phyloP scores from a whole-genome alignment of 1,284 basidiomycete species.

The Termitomyces sp. region DNA sequence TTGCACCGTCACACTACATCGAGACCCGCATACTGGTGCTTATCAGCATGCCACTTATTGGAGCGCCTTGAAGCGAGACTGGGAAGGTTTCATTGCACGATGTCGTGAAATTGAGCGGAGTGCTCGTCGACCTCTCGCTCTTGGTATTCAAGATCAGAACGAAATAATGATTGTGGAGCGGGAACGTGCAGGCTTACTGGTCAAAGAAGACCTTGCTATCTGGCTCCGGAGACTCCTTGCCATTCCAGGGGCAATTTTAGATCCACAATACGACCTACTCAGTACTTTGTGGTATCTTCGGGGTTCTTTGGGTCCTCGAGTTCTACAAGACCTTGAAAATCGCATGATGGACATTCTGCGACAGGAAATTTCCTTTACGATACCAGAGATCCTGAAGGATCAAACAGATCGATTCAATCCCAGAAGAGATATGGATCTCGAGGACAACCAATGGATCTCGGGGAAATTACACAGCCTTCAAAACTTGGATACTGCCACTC shows the following conservation, averaged over 20 bases:
- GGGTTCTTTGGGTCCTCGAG: slow-evolving; percentile 48
- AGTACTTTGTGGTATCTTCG: slow-evolving; percentile 58
- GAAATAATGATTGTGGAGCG: slow-evolving; percentile 69
- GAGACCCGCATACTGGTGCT: slow-evolving; percentile 75
- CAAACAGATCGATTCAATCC: slow-evolving; percentile 50
- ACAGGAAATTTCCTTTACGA: slow-evolving; percentile 71
- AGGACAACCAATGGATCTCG: slow-evolving; percentile 52
- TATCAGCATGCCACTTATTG: slow-evolving; percentile 76
- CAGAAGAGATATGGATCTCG: slow-evolving; percentile 51
- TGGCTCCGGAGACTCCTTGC: slow-evolving; percentile 46
- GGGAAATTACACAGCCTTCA: slow-evolving; percentile 51
- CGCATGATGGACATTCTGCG: slow-evolving; percentile 58
- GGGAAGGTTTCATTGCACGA: slow-evolving; percentile 88
- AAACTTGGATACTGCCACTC: slow-evolving; percentile 51
- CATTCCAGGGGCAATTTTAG: slow-evolving; percentile 34
- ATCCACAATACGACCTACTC: slow-evolving; percentile 49
- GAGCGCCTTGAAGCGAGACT: slow-evolving; percentile 82
- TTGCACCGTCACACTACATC: slow-evolving; percentile 69
- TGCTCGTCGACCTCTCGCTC: slow-evolving; percentile 76
- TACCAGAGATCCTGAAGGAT: slow-evolving; percentile 68
- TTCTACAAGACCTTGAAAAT: slow-evolving; percentile 52
- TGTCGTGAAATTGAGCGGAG: slow-evolving; percentile 83
- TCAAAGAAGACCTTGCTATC: slow-evolving; percentile 65
- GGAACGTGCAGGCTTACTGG: slow-evolving; percentile 65
- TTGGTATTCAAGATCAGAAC: slow-evolving; percentile 49